Base-by-base conservation (phyloP, 2,329 filamentous ascomycete genomes). In the Cercospora zeae-maydis region DNA sequence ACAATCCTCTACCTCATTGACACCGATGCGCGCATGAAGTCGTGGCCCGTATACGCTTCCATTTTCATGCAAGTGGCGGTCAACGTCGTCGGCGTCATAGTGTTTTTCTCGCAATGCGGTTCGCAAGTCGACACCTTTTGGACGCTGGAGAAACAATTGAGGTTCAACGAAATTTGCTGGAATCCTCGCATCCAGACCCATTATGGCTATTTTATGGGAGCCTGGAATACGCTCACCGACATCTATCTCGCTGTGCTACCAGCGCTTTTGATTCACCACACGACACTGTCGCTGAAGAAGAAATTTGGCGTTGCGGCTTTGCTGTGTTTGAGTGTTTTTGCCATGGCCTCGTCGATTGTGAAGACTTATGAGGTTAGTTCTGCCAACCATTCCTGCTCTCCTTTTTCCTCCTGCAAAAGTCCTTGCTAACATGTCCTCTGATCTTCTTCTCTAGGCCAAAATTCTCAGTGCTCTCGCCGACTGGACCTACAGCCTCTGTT, bases 141-240 rank as follows among this genome's bases (percentile, higher is more conserved):
- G 65, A 63, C 67, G 24, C 51, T 67, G 14, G 14, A 61, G 14
- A 59, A 70, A 39, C 66, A 70, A 54, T 45, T 69, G 14, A 52
- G 66, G 19, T 63, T 59, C 53, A 30, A 61, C 4, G 51, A 63
- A 1, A 62, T 66, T 21, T 73, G 72, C 62, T 64, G 64, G 65
- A 47, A 67, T 36, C 63, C 67, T 9, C 27, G 59, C 0, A 58
- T 70, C n/a, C 67, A 71, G 47, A 67, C 69, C 4, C 42, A 69
- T 21, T 63, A 51, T 60, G 63, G 64, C 34, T 70, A 71, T 52
- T 64, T 67, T 14, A 62, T 67, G 47, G 65, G 66, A n/a, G 60
- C 70, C 4, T 66, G 73, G 58, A 75, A 75, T 55, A 72, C 71
- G 21, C 2, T 71, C 2, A 73, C 71, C 3, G 73, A 75, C 36